A percentile compares a stretch with the other conserved stretches of the same genome.
Evolutionary conservation across 257 asterid species (phyloP).

Genomic region (Solanum chiquidenum): DNA sequence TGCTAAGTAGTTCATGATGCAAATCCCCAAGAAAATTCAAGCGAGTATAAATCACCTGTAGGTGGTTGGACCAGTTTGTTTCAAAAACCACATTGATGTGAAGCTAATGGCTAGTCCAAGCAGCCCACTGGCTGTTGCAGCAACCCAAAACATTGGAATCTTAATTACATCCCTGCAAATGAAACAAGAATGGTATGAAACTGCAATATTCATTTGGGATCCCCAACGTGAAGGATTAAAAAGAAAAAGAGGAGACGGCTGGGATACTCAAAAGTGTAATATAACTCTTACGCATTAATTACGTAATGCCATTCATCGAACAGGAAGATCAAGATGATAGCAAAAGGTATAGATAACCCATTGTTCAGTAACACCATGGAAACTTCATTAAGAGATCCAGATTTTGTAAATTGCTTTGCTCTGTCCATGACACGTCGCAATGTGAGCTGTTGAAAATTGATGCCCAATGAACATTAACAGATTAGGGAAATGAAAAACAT

Average conservation of each 20-base stretch:
- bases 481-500: neutral
- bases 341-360: constrained; percentile 36
- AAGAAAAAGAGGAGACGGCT: neutral
- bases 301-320: constrained; percentile 37
- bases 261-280: neutral
- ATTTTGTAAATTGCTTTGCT: constrained; percentile 34
- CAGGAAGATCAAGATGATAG: constrained; percentile 25
- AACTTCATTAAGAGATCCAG: constrained; percentile 42
- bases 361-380: constrained; percentile 47
- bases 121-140: constrained; percentile 42
- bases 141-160: constrained; percentile 36
- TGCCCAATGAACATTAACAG: neutral
- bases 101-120: constrained; percentile 46
- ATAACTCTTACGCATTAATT: constrained; percentile 17
- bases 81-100: constrained; percentile 42
- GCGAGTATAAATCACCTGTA: constrained; percentile 22
- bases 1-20: neutral
- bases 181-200: neutral
- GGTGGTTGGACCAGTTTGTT: constrained; percentile 43
- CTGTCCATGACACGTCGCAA: constrained; percentile 41
- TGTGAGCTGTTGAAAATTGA: constrained; percentile 28
- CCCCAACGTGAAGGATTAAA: neutral
- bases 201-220: neutral
- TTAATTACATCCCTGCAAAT: constrained; percentile 24
- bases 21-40: neutral